A percentile compares a stretch with the other conserved stretches of the same genome.
phyloP scores from a whole-genome alignment of 495 filamentous ascomycete species.

The Penicillium coffeae region DNA sequence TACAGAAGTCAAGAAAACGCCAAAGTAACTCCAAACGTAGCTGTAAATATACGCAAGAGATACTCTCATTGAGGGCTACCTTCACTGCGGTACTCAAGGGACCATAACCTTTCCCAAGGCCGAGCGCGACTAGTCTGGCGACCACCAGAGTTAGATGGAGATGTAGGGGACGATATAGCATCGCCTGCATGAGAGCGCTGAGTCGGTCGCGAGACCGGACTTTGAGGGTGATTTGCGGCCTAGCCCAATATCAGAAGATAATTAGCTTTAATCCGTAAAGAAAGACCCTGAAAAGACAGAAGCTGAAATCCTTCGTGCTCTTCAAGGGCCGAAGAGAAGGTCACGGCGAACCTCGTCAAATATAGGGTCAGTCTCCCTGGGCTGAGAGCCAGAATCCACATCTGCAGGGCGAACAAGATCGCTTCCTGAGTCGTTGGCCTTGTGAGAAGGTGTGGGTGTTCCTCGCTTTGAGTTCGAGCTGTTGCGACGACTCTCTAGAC shows the following conservation, averaged over 20 bases:
- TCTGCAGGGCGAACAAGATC: constrained; percentile 38
- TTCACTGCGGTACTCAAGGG: constrained; percentile 48
- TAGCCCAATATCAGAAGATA: neutral
- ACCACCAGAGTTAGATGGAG: constrained; percentile 18
- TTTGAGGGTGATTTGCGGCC: constrained; percentile 3
- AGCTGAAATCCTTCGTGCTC: constrained; percentile 17
- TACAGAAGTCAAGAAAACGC: constrained; percentile 3
- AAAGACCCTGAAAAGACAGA: constrained; percentile 23
- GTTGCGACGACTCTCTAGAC: constrained; percentile 83
- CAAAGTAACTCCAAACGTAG: neutral
- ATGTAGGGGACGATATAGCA: constrained; percentile 13
- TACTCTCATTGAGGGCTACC: constrained; percentile 16
- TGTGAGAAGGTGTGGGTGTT: constrained; percentile 31
- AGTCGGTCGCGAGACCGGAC: constrained; percentile 1
- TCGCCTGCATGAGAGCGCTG: constrained; percentile 1
- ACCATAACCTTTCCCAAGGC: constrained; percentile 54
- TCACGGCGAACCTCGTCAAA: constrained; percentile 51
- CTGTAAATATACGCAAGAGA: neutral
- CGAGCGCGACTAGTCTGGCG: constrained; percentile 26
- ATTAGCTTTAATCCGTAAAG: constrained; percentile 3
- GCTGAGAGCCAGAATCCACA: constrained; percentile 27
- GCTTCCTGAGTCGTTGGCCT: constrained; percentile 31
- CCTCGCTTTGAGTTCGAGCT: constrained; percentile 77
- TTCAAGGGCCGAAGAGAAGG: constrained; percentile 45
- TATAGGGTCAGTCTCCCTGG: constrained; percentile 34